A percentile compares a stretch with the other conserved stretches of the same genome.
These are phyloP conservation scores for Panellus pusillus DNA, from an alignment of 768 basidiomycete species.

Conservation along the genomic window DNA sequence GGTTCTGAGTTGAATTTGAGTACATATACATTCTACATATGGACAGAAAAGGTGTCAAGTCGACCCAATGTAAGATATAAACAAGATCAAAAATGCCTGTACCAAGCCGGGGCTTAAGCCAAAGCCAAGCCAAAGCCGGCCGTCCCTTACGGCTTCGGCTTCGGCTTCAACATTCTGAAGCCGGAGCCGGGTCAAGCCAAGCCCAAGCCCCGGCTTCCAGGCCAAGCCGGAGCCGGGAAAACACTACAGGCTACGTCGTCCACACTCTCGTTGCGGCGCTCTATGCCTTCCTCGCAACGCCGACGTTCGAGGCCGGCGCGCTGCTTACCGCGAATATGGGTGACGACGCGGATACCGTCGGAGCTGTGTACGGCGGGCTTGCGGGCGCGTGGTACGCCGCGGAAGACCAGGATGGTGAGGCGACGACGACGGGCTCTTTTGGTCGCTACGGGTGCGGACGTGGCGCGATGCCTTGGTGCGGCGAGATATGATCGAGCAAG, in stretches of 20 bases:
- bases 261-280: conserved; percentile 42
- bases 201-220: too few species aligned
- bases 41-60: too few species aligned
- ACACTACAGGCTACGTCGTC: conserved; percentile 41
- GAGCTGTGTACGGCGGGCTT: conserved; percentile 46
- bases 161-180: too few species aligned
- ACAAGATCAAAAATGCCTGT: too few species aligned
- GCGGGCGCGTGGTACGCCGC: conserved; percentile 44
- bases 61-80: too few species aligned
- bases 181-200: too few species aligned
- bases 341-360: conserved; percentile 46
- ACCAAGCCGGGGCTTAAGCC: too few species aligned
- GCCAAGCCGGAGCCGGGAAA: too few species aligned
- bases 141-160: too few species aligned
- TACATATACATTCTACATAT: too few species aligned
- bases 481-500: conserved; percentile 35
- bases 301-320: conserved; percentile 45
- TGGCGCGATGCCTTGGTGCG: conserved; percentile 36
- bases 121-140: too few species aligned
- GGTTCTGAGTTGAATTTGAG: too few species aligned
- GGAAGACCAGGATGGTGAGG: conserved; percentile 16
- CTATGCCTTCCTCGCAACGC: conserved; percentile 46
- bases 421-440: conserved; percentile 29
- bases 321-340: conserved; percentile 46
- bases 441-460: conserved; percentile 35